Conservation (phyloP, 306 rosid genomes). For the Dryas alaskensis region DNA sequence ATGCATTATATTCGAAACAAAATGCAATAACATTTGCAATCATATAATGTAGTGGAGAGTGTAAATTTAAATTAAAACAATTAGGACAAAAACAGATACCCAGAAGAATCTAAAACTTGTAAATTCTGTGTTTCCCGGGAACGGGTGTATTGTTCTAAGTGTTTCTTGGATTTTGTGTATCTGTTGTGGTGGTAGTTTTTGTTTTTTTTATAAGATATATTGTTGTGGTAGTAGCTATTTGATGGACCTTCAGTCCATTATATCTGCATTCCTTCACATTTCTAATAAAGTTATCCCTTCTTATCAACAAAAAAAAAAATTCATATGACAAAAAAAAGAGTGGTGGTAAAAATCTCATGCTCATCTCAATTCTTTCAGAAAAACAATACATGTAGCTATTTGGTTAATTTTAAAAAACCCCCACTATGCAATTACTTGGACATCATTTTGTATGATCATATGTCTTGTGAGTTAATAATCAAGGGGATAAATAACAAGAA, state of each 20-base stretch:
- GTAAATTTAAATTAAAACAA: neutral
- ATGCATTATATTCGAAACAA: conserved; percentile 18
- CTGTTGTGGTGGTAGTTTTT: no score
- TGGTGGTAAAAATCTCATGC: neutral
- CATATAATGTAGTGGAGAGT: neutral
- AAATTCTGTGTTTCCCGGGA: no score
- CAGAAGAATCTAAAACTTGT: neutral
- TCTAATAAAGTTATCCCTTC: no score
- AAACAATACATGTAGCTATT: neutral
- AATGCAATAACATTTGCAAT: neutral
- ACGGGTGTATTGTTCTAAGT: no score
- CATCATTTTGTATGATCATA: neutral
- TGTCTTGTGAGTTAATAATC: neutral
- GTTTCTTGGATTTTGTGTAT: no score
- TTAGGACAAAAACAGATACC: neutral
- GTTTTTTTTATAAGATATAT: no score
- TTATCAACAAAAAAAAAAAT: no score
- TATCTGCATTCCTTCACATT: no score
- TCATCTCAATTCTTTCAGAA: neutral
- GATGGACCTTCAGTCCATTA: no score
- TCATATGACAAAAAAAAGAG: no score
- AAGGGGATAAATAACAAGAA: neutral
- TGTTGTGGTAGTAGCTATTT: no score
- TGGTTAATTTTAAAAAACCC: no score
- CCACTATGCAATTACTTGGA: neutral